Conservation (phyloP, 1,139 yeast genomes). For the Taphrina communis region DNA sequence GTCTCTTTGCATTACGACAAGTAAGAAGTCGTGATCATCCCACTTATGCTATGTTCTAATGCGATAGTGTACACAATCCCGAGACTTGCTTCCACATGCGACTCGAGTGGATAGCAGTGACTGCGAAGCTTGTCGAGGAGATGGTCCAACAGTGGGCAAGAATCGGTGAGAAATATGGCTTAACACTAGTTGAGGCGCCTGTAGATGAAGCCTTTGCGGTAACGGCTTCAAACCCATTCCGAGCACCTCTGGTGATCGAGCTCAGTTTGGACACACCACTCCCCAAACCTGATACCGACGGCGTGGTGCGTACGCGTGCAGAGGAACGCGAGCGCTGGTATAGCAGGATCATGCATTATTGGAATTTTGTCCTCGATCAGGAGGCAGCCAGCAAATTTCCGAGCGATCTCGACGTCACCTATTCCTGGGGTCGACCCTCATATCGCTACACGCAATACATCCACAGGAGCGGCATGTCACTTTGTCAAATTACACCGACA, state of each 20-base stretch:
- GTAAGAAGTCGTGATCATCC: conserved; percentile 59
- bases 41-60: background rate
- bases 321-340: conserved; percentile 57
- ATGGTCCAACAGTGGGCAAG: conserved; percentile 81
- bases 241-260: conserved; percentile 74
- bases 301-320: conserved; percentile 11
- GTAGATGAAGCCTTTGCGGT: conserved; percentile 83
- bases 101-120: conserved; percentile 89
- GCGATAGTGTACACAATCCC: conserved; percentile 60
- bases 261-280: conserved; percentile 71
- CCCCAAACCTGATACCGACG: conserved; percentile 12
- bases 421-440: conserved; percentile 90
- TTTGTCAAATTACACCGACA: conserved; percentile 82
- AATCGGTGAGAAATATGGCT: conserved; percentile 82
- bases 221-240: conserved; percentile 81
- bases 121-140: conserved; percentile 88
- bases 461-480: conserved; percentile 84
- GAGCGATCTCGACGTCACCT: conserved; percentile 60
- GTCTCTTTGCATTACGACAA: conserved; percentile 86
- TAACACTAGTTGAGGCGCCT: conserved; percentile 88
- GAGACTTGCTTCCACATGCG: conserved; percentile 92
- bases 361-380: conserved; percentile 81
- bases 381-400: conserved; percentile 59
- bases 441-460: conserved; percentile 87
- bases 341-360: conserved; percentile 64